Conservation (phyloP, 2,329 filamentous ascomycete genomes). For the Rugonectria rugulosa region DNA sequence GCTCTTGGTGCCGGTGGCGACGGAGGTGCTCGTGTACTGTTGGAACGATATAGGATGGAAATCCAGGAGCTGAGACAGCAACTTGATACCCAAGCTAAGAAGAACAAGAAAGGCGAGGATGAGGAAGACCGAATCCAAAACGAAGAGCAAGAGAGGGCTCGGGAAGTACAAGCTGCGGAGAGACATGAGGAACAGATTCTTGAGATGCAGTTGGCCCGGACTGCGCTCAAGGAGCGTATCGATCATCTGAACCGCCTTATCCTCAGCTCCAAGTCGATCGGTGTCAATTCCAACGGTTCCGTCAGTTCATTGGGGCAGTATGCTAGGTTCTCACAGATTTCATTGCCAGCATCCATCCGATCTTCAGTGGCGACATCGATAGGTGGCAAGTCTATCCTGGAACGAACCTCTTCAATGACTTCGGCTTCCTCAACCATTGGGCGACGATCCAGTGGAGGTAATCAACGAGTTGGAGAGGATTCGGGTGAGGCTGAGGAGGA, state of each 20-base stretch:
- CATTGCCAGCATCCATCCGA: constrained; percentile 63
- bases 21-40: constrained; percentile 82
- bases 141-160: constrained; percentile 74
- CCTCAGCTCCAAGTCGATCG: constrained; percentile 92
- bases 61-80: constrained; percentile 83
- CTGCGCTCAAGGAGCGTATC: constrained; percentile 95
- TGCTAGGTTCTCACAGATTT: constrained; percentile 68
- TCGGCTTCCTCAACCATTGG: constrained; percentile 69
- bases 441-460: constrained; percentile 55
- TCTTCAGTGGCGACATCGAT: constrained; percentile 75
- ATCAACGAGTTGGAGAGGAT: constrained; percentile 52
- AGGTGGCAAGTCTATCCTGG: constrained; percentile 58
- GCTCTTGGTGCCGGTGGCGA: constrained; percentile 83
- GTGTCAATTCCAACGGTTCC: constrained; percentile 82
- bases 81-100: constrained; percentile 82
- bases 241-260: constrained; percentile 96
- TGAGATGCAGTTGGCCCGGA: constrained; percentile 96
- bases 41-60: constrained; percentile 94
- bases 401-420: constrained; percentile 72
- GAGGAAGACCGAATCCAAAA: constrained; percentile 70
- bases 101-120: constrained; percentile 64
- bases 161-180: constrained; percentile 81
- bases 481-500: constrained; percentile 69
- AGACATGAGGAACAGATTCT: constrained; percentile 97
- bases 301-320: constrained; percentile 72